These are phyloP conservation scores for Hanseniaspora mollemarum DNA, from an alignment of 805 yeast genomes.

Conservation along the genomic window DNA sequence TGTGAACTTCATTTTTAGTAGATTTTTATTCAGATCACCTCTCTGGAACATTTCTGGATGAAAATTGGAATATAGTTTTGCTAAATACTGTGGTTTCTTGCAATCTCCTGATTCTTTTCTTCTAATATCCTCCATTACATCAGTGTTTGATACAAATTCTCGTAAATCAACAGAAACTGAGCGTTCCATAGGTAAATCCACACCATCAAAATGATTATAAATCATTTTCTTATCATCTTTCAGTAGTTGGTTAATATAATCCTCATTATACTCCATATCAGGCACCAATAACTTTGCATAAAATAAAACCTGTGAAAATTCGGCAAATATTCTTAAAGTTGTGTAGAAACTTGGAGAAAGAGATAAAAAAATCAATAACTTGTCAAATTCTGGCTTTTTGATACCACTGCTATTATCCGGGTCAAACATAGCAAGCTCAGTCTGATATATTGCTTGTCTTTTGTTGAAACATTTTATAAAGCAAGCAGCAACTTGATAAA, in stretches of 20 bases:
- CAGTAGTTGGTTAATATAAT: slow-evolving; percentile 2
- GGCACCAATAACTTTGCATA: neutral
- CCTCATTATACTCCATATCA: neutral
- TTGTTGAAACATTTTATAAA: slow-evolving; percentile 4
- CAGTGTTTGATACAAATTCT: slow-evolving; percentile 1
- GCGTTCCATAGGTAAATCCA: neutral
- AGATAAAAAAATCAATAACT: neutral
- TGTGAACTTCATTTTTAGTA: slow-evolving; percentile 3
- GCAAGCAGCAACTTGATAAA: neutral
- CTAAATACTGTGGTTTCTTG: neutral
- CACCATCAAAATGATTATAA: neutral
- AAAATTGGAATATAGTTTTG: slow-evolving; percentile 5
- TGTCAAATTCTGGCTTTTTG: slow-evolving; percentile 7
- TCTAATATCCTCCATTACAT: neutral
- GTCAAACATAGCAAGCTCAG: neutral
- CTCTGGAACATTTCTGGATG: slow-evolving; percentile 10
- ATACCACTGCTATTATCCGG: neutral
- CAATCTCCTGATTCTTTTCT: no score
- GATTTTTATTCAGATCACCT: neutral
- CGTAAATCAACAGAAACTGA: neutral
- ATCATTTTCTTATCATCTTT: neutral
- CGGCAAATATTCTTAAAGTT: slow-evolving; percentile 3
- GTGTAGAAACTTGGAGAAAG: slow-evolving; percentile 5
- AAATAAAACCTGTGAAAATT: slow-evolving; percentile 9
- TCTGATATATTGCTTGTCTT: slow-evolving; percentile 6